A percentile compares a stretch with the other conserved stretches of the same genome.
These are phyloP conservation scores for Saccharomycopsis hybrid DNA, from an alignment of 1,139 yeast genomes.

Conservation along the genomic window DNA sequence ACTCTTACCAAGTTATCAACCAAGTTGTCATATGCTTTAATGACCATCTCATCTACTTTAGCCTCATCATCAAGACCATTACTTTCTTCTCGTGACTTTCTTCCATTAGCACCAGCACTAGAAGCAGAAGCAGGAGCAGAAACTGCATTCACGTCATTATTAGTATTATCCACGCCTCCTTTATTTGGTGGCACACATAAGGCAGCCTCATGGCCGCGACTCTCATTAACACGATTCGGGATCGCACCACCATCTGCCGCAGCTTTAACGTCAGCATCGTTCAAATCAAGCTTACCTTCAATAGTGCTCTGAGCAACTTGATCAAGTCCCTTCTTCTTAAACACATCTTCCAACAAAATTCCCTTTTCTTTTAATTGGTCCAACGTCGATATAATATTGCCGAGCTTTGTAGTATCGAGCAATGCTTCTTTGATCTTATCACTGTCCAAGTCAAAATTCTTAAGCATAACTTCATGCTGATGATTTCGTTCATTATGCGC, in stretches of 20 bases:
- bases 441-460: constrained; percentile 32
- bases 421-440: constrained; percentile 49
- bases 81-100: constrained; percentile 16
- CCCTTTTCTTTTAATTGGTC: constrained; percentile 46
- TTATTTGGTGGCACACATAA: constrained; percentile 7
- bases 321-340: constrained; percentile 35
- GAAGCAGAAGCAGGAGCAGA: no score
- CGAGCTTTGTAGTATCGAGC: constrained; percentile 45
- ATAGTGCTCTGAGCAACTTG: neutral
- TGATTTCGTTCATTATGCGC: neutral
- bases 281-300: no score
- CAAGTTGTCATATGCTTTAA: constrained; percentile 47
- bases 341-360: constrained; percentile 45
- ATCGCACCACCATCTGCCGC: no score
- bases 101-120: constrained; percentile 14
- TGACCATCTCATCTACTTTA: constrained; percentile 32
- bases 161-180: no score
- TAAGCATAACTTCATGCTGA: no score
- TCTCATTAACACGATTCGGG: no score
- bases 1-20: constrained; percentile 37
- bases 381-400: constrained; percentile 44
- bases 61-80: constrained; percentile 23
- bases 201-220: neutral
- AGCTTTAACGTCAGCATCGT: no score
- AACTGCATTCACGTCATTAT: constrained; percentile 14